Conservation (phyloP, 257 asterid genomes). For the Solanum bulbocastanum region DNA sequence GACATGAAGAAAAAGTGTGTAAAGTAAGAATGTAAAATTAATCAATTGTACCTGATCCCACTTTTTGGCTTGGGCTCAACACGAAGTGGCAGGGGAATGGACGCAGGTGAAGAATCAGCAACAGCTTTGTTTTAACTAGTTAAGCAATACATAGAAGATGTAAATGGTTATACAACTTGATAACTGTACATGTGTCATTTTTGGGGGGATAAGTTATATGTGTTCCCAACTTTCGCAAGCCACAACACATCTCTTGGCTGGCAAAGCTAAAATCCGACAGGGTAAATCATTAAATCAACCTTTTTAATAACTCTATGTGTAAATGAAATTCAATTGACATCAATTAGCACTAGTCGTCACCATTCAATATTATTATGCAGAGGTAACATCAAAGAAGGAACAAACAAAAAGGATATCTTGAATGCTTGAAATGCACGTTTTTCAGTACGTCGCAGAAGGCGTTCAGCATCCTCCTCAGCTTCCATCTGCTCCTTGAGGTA, state of each 20-base stretch:
- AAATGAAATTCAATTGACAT: background rate
- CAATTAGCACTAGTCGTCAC: background rate
- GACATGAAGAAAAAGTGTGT: background rate
- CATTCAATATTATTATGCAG: background rate
- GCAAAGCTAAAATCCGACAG: background rate
- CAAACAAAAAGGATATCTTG: conserved; percentile 67
- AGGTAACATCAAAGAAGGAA: background rate
- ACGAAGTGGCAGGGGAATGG: conserved; percentile 83
- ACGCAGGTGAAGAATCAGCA: conserved; percentile 63
- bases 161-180: background rate
- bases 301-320: background rate
- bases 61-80: conserved; percentile 97
- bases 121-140: conserved; percentile 67
- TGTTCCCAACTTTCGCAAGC: background rate
- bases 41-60: conserved; percentile 55
- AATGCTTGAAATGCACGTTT: conserved; percentile 94
- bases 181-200: background rate
- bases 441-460: conserved; percentile 86
- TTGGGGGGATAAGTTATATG: no score
- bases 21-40: background rate
- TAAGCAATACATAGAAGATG: conserved; percentile 22
- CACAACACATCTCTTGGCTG: background rate
- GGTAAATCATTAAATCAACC: background rate
- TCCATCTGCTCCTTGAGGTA: conserved; percentile 99
- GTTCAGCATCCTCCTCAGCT: conserved; percentile 96